Evolutionary conservation across 1,284 basidiomycete genomes (phyloP).

Genomic region (Fomitiporia mediterranea): DNA sequence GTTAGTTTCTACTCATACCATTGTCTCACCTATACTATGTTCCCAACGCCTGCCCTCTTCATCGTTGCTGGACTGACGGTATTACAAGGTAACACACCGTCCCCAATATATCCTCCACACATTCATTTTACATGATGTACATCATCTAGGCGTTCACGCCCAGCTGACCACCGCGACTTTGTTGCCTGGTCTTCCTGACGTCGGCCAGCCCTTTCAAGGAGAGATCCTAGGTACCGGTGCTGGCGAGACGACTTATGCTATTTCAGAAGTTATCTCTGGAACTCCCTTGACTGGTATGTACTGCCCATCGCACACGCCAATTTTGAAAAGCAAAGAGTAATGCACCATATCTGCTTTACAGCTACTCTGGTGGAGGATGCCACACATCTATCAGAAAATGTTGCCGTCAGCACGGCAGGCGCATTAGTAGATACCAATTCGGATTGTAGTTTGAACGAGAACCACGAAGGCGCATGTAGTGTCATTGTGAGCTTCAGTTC

Average conservation of each 20-base stretch:
- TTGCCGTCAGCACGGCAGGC: background rate
- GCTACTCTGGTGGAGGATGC: constrained; percentile 5
- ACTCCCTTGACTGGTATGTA: constrained; percentile 1
- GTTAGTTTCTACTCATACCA: too few species aligned
- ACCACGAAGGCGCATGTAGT: background rate
- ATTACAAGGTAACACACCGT: background rate
- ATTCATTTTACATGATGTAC: too few species aligned
- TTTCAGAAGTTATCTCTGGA: background rate
- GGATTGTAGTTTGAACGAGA: background rate
- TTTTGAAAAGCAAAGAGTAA: background rate
- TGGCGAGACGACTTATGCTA: constrained; percentile 9
- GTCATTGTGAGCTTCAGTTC: background rate
- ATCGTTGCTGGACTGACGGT: background rate
- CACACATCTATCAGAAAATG: constrained; percentile 5
- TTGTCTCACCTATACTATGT: background rate
- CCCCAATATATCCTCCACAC: too few species aligned
- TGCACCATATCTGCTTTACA: background rate
- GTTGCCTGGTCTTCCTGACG: background rate
- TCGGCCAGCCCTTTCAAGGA: constrained; percentile 1
- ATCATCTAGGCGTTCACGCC: background rate
- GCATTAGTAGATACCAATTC: background rate
- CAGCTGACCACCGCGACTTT: background rate
- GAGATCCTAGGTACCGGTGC: constrained; percentile 4
- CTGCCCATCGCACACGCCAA: background rate
- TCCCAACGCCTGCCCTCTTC: background rate